These are phyloP conservation scores for Porphyrellus cyaneotinctus DNA, from an alignment of 768 basidiomycete species.

Conservation along the genomic window DNA sequence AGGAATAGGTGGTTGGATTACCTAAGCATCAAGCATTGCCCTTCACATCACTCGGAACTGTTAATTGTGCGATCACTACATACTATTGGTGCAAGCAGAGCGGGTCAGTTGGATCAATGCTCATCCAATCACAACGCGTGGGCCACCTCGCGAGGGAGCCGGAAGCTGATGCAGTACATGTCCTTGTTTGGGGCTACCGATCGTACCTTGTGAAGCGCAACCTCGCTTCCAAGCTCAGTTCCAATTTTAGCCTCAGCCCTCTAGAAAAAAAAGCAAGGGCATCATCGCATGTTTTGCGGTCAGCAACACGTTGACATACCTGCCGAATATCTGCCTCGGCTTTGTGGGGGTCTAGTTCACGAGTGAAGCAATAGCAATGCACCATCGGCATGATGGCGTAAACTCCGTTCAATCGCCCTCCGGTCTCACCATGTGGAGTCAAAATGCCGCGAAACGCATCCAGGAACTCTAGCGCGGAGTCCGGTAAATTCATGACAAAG, in stretches of 20 bases:
- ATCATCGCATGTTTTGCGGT: slow-evolving; percentile 6
- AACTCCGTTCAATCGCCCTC: slow-evolving; percentile 45
- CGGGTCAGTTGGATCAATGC: background rate
- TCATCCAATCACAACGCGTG: slow-evolving; percentile 20
- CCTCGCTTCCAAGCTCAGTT: slow-evolving; percentile 45
- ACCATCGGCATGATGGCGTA: slow-evolving; percentile 72
- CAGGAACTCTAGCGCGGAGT: slow-evolving; percentile 84
- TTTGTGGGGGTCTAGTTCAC: slow-evolving; percentile 63
- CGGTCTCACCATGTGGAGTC: slow-evolving; percentile 32
- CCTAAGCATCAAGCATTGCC: slow-evolving; percentile 30
- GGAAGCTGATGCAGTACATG: slow-evolving; percentile 96
- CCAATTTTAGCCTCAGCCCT: slow-evolving; percentile 69
- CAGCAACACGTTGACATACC: slow-evolving; percentile 45
- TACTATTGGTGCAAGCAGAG: background rate
- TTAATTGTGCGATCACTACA: background rate
- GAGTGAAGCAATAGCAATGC: slow-evolving; percentile 95
- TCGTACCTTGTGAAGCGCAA: slow-evolving; percentile 71
- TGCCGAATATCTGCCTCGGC: slow-evolving; percentile 76
- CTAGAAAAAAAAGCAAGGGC: slow-evolving; percentile 41
- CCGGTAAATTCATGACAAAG: slow-evolving; percentile 98
- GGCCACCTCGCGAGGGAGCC: slow-evolving; percentile 50
- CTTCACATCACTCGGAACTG: too few relatives aligned
- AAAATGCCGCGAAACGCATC: slow-evolving; percentile 82
- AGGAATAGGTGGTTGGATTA: too few relatives aligned
- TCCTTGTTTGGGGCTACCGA: slow-evolving; percentile 94